These are phyloP conservation scores for Asterochloris sp. DNA, from an alignment of 139 green algal genomes.

Conservation along the genomic window DNA sequence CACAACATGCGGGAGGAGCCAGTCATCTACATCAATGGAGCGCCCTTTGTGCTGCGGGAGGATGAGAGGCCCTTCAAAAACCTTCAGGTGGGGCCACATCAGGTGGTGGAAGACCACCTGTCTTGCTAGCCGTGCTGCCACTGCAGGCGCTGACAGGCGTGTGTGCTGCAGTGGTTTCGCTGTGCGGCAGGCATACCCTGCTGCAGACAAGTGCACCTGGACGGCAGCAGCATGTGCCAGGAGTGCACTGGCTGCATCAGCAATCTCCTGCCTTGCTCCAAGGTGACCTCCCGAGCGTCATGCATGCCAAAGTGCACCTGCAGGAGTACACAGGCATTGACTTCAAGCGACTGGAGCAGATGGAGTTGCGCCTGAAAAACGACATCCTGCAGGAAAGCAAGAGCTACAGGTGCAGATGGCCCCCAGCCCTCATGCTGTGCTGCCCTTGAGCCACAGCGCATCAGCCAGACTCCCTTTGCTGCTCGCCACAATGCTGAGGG, in stretches of 20 bases:
- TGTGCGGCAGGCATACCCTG: too few relatives aligned
- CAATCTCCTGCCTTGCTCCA: too few relatives aligned
- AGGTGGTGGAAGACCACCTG: slow-evolving; percentile 14
- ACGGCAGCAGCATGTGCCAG: neutral
- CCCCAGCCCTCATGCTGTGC: too few relatives aligned
- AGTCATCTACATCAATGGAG: slow-evolving; percentile 91
- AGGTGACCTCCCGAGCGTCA: too few relatives aligned
- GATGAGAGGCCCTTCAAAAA: slow-evolving; percentile 90
- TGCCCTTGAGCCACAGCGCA: too few relatives aligned
- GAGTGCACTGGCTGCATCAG: neutral
- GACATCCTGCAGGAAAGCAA: slow-evolving; percentile 76
- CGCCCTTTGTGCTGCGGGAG: slow-evolving; percentile 91
- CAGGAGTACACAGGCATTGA: slow-evolving; percentile 93
- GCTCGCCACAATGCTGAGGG: too few relatives aligned
- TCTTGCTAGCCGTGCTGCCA: too few relatives aligned
- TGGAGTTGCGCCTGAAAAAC: slow-evolving; percentile 87
- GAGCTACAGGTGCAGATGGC: too few relatives aligned
- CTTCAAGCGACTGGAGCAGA: slow-evolving; percentile 70
- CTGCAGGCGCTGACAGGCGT: too few relatives aligned
- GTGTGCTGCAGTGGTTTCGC: too few relatives aligned
- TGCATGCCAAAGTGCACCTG: slow-evolving; percentile 6
- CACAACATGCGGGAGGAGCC: slow-evolving; percentile 96
- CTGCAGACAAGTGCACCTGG: too few relatives aligned
- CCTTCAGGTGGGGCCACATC: slow-evolving; percentile 29
- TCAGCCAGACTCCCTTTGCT: too few relatives aligned